A percentile compares a stretch with the other conserved stretches of the same genome.
Evolutionary conservation across 23 red algal species (phyloP).

Genomic region (Gracilaria caudata): DNA sequence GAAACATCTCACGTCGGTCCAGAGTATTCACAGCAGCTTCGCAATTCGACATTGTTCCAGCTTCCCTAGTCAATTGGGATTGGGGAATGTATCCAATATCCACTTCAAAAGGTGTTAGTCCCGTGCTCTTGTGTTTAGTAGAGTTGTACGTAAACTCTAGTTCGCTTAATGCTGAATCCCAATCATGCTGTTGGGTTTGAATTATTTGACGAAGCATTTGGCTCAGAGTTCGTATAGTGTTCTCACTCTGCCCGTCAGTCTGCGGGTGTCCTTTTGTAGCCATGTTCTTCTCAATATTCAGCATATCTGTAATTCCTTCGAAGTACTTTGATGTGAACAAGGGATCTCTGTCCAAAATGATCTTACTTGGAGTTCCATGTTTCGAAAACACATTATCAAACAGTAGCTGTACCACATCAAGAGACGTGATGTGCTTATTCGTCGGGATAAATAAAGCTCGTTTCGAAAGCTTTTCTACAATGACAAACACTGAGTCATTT

Average conservation of each 20-base stretch:
- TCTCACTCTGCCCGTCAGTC: constrained; percentile 14
- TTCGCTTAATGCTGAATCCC: background rate
- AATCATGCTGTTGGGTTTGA: background rate
- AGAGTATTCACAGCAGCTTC: background rate
- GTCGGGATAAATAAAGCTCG: constrained; percentile 10
- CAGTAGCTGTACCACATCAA: constrained; percentile 23
- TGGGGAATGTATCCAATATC: constrained; percentile 22
- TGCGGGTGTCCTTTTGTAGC: constrained; percentile 36
- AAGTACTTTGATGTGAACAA: constrained; percentile 28
- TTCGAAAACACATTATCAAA: constrained; percentile 25
- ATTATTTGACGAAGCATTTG: background rate
- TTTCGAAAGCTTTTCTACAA: constrained; percentile 46
- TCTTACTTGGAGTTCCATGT: constrained; percentile 13
- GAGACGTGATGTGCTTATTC: background rate
- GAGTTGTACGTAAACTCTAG: constrained; percentile 32
- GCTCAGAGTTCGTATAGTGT: background rate
- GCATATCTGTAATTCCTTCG: background rate
- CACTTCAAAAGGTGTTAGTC: constrained; percentile 20
- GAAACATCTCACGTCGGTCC: background rate
- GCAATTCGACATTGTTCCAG: background rate
- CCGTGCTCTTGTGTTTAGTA: constrained; percentile 19
- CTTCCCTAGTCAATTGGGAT: background rate
- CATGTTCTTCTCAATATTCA: constrained; percentile 30
- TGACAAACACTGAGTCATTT: constrained; percentile 20
- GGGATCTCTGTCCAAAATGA: constrained; percentile 33